Conservation (phyloP, 1,284 basidiomycete genomes). For the Cryptococcus jaspeensis region DNA sequence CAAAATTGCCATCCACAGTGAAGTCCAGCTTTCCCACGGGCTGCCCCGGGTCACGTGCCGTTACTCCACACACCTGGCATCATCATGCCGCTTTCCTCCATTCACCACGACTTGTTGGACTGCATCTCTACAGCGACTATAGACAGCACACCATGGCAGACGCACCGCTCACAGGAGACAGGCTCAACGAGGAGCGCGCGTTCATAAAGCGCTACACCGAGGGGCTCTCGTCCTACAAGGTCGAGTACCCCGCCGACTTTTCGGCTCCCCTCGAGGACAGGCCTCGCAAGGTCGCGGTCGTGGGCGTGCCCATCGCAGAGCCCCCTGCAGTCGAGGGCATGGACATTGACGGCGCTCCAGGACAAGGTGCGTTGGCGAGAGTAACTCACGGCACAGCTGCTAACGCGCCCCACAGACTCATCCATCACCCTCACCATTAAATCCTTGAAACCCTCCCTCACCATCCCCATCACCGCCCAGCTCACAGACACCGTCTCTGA, state of each 20-base stretch:
- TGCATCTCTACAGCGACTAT: neutral
- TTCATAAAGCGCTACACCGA: conserved; percentile 73
- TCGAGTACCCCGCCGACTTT: conserved; percentile 71
- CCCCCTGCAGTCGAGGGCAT: conserved; percentile 33
- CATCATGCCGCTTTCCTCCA: neutral
- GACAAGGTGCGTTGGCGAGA: conserved; percentile 32
- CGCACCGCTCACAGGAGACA: conserved; percentile 53
- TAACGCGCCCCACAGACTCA: conserved; percentile 15
- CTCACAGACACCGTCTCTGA: conserved; percentile 73
- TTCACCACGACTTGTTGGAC: neutral
- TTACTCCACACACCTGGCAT: neutral
- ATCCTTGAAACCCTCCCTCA: conserved; percentile 78
- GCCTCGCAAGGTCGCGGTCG: conserved; percentile 68
- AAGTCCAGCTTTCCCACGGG: neutral
- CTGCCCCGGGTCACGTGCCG: neutral
- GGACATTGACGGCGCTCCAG: conserved; percentile 30
- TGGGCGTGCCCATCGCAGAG: conserved; percentile 55
- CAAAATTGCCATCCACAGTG: neutral
- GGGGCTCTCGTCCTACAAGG: conserved; percentile 65
- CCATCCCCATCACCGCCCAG: conserved; percentile 65
- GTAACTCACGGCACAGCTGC: neutral
- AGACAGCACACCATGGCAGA: conserved; percentile 22
- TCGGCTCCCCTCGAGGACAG: conserved; percentile 69
- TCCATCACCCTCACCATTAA: conserved; percentile 76
- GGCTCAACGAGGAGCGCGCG: conserved; percentile 59